Conservation (phyloP, 192 early-diverging fungal genomes). For the Backusella liffmaniae region DNA sequence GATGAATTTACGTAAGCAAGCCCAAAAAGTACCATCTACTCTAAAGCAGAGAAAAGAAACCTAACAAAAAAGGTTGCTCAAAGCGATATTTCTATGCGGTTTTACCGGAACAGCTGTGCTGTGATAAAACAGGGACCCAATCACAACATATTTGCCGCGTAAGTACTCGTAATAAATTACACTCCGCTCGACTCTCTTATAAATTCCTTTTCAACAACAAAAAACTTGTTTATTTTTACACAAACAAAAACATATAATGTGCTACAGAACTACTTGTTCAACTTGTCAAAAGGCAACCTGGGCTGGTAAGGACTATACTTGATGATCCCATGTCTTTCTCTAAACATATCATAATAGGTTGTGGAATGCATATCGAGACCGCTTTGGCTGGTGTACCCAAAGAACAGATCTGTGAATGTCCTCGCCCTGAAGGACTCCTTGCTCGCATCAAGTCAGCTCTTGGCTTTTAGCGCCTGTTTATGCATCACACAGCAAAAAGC, state of each 20-base stretch:
- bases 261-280: background rate
- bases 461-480: background rate
- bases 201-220: background rate
- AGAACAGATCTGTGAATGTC: slow-evolving; percentile 3
- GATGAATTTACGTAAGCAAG: background rate
- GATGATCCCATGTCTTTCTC: too few species aligned
- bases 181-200: background rate
- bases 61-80: background rate
- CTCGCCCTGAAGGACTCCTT: background rate
- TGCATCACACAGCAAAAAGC: background rate
- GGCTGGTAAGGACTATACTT: background rate
- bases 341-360: background rate
- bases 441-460: background rate
- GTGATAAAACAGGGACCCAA: background rate
- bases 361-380: background rate
- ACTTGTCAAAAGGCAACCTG: slow-evolving; percentile 6
- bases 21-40: background rate
- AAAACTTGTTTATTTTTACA: background rate
- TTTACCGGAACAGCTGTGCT: background rate
- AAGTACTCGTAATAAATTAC: background rate
- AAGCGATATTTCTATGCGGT: background rate
- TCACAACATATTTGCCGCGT: background rate
- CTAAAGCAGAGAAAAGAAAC: background rate
- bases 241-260: background rate
- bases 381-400: background rate